phyloP scores from a whole-genome alignment of 768 basidiomycete species.

The Termitomyces sp. region DNA sequence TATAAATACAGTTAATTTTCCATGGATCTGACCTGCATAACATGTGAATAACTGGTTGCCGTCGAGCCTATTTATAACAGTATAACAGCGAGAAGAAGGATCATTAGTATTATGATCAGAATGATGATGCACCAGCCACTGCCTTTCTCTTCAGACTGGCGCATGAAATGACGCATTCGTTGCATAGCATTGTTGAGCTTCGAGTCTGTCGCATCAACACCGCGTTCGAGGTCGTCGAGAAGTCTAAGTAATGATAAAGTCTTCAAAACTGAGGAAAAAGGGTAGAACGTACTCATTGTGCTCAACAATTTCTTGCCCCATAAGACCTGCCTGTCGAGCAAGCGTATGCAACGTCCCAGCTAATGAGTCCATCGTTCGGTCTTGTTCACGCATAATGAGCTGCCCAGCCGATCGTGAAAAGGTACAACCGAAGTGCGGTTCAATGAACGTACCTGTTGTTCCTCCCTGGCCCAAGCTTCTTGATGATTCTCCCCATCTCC shows the following conservation, averaged over 20 bases:
- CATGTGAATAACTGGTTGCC: background rate
- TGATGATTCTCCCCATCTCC: conserved; percentile 54
- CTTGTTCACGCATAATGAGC: conserved; percentile 88
- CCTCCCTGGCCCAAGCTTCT: conserved; percentile 76
- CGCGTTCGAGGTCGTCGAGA: conserved; percentile 70
- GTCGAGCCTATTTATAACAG: conserved; percentile 42
- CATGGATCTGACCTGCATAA: conserved; percentile 2
- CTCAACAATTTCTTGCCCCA: conserved; percentile 88
- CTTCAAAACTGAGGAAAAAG: background rate
- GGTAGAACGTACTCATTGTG: conserved; percentile 70
- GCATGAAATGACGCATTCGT: conserved; percentile 72
- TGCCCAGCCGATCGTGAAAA: conserved; percentile 21
- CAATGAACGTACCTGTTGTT: conserved; percentile 62
- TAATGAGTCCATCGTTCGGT: conserved; percentile 83
- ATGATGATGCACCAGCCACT: conserved; percentile 89
- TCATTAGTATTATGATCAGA: conserved; percentile 72
- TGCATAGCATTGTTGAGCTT: conserved; percentile 63
- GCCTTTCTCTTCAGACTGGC: conserved; percentile 85
- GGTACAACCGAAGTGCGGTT: background rate
- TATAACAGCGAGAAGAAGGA: conserved; percentile 76
- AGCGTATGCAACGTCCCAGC: conserved; percentile 80
- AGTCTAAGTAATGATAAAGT: conserved; percentile 42
- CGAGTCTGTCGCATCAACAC: conserved; percentile 63
- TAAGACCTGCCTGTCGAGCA: conserved; percentile 87
- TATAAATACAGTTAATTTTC: background rate